Percentiles rank a stretch among this genome's conserved stretches.
Evolutionary conservation across 257 asterid genomes (phyloP).

Genomic region (Striga asiatica): DNA sequence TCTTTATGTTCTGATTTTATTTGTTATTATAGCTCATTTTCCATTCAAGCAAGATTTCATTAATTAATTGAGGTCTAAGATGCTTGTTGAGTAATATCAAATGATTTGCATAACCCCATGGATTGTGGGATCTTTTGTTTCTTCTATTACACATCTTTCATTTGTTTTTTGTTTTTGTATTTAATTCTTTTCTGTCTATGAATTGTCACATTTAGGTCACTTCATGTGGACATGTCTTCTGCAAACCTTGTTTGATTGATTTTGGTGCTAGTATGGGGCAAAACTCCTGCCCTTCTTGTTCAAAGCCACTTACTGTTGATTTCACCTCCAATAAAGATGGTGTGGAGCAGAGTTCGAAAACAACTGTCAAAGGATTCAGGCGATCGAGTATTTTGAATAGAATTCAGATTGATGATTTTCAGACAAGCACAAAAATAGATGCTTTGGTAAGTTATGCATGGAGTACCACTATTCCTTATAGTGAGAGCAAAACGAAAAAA

Average conservation of each 20-base stretch:
- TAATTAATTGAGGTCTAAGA: no score
- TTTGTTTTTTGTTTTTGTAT: no score
- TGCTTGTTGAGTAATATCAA: no score
- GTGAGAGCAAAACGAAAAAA: not conserved
- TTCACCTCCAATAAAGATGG: conserved; percentile 40
- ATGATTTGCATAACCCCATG: no score
- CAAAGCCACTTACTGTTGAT: conserved; percentile 81
- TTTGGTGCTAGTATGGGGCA: conserved; percentile 60
- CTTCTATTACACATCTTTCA: no score
- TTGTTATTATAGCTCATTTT: not conserved
- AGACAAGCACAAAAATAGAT: conserved; percentile 89
- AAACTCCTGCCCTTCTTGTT: conserved; percentile 77
- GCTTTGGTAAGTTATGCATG: conserved; percentile 58
- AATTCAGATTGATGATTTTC: conserved; percentile 59
- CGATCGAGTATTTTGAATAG: conserved; percentile 79
- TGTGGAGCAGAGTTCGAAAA: conserved; percentile 40
- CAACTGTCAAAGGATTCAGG: conserved; percentile 60
- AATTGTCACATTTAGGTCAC: conserved; percentile 48
- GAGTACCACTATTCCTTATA: not conserved
- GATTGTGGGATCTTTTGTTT: no score
- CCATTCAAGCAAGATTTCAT: not conserved
- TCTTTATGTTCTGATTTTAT: not conserved
- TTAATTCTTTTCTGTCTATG: not conserved
- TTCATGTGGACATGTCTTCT: conserved; percentile 70
- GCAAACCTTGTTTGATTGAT: conserved; percentile 78